Conservation (phyloP, 441 rosid genomes). For the Biscutella laevigata region DNA sequence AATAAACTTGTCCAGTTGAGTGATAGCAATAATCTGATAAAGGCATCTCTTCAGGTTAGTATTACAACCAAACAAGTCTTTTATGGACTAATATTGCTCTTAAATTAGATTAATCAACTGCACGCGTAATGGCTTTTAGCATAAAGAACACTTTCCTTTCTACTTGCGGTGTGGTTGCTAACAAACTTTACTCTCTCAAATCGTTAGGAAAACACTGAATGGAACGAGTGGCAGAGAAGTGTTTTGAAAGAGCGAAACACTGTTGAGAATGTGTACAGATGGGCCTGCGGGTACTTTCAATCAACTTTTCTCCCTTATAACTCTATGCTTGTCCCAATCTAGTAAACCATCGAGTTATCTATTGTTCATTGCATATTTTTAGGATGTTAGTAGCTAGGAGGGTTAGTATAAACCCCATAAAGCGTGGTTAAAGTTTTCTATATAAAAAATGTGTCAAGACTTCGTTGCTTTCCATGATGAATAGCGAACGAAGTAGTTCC, state of each 20-base stretch:
- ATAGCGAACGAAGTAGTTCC: too few relatives aligned
- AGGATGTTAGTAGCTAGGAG: not conserved
- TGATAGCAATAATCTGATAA: slow-evolving; percentile 47
- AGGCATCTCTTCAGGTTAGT: slow-evolving; percentile 41
- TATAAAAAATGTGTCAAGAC: too few relatives aligned
- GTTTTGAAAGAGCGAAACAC: slow-evolving; percentile 79
- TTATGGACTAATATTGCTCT: not conserved
- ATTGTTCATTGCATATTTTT: not conserved
- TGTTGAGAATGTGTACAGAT: slow-evolving; percentile 80
- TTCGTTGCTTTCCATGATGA: too few relatives aligned
- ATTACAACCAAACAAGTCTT: slow-evolving; percentile 2
- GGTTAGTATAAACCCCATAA: not conserved
- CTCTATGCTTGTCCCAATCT: not conserved
- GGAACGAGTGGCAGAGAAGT: slow-evolving; percentile 73
- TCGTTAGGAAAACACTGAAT: slow-evolving; percentile 64
- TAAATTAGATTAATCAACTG: not conserved
- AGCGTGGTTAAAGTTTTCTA: too few relatives aligned
- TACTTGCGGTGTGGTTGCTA: slow-evolving; percentile 2
- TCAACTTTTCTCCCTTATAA: slow-evolving; percentile 7
- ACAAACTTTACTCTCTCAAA: slow-evolving; percentile 1
- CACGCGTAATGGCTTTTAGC: not conserved
- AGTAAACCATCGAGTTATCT: not conserved
- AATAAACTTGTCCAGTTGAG: slow-evolving; percentile 75
- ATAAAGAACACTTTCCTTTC: slow-evolving; percentile 1
- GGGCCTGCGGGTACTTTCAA: slow-evolving; percentile 89